phyloP scores from a whole-genome alignment of 2,329 filamentous ascomycete species.

The Aureobasidium sp. region DNA sequence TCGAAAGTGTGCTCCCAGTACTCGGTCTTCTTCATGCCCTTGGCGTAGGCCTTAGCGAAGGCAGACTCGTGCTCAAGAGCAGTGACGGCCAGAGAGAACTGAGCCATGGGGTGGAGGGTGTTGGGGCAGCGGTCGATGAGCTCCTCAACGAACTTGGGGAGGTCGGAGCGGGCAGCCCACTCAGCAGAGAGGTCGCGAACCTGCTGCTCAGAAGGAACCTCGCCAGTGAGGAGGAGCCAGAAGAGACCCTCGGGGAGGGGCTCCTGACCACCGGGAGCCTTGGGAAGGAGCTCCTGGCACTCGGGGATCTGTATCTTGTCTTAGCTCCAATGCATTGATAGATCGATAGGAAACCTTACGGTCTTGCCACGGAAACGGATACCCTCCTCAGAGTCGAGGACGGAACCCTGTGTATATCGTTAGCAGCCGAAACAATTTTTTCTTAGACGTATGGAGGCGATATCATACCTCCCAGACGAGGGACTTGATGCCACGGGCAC shows the following conservation, averaged over 20 bases:
- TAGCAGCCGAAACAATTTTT: neutral
- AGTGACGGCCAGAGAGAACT: slow-evolving; percentile 96
- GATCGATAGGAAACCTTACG: slow-evolving; percentile 34
- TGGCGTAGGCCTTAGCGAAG: slow-evolving; percentile 97
- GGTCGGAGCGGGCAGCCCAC: slow-evolving; percentile 94
- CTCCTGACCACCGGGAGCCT: slow-evolving; percentile 14
- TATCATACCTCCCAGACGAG: slow-evolving; percentile 81
- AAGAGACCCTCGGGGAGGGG: slow-evolving; percentile 64
- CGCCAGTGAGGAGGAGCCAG: slow-evolving; percentile 97
- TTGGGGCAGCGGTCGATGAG: slow-evolving; percentile 99
- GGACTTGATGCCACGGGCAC: slow-evolving; percentile 97
- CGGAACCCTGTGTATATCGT: slow-evolving; percentile 58
- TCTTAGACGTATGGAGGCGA: neutral
- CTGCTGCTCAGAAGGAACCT: slow-evolving; percentile 96
- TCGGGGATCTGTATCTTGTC: slow-evolving; percentile 65
- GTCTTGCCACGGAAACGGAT: slow-evolving; percentile 99
- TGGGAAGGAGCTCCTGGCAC: slow-evolving; percentile 73
- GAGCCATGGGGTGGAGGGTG: slow-evolving; percentile 98
- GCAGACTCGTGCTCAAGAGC: slow-evolving; percentile 97
- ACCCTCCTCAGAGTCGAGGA: slow-evolving; percentile 96
- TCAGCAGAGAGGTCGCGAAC: slow-evolving; percentile 96
- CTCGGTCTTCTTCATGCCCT: slow-evolving; percentile 98
- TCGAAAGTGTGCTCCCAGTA: slow-evolving; percentile 99
- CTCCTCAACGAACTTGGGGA: slow-evolving; percentile 98
- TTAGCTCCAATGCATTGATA: slow-evolving; percentile 12